Evolutionary conservation across 2,329 filamentous ascomycete genomes (phyloP).

Genomic region (Fusarium liriodendri): DNA sequence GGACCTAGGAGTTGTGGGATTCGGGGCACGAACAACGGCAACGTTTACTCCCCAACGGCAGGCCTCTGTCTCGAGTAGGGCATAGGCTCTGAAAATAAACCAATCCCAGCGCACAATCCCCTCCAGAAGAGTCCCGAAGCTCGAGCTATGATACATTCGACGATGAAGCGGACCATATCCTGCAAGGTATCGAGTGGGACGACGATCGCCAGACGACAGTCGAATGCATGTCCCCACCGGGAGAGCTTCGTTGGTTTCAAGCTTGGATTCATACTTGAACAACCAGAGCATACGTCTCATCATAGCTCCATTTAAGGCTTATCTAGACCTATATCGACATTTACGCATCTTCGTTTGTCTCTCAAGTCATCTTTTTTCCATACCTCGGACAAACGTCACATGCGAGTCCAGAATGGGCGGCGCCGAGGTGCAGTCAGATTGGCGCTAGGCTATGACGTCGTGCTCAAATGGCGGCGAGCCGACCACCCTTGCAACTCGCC

Average conservation of each 20-base stretch:
- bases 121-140: background rate
- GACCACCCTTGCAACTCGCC: slow-evolving; percentile 18
- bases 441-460: slow-evolving; percentile 34
- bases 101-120: background rate
- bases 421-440: slow-evolving; percentile 20
- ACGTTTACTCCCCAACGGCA: slow-evolving; percentile 59
- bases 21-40: slow-evolving; percentile 54
- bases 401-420: slow-evolving; percentile 13
- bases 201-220: background rate
- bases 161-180: background rate
- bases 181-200: background rate
- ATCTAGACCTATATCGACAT: background rate
- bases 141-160: background rate
- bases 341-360: background rate
- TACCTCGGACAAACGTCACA: slow-evolving; percentile 35
- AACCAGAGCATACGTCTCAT: background rate
- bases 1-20: slow-evolving; percentile 57
- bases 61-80: slow-evolving; percentile 60
- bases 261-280: background rate
- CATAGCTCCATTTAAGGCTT: background rate
- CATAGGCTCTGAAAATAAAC: slow-evolving; percentile 45
- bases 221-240: background rate
- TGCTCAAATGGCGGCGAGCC: slow-evolving; percentile 12
- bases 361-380: background rate
- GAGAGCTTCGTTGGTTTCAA: background rate